A percentile compares a stretch with the other conserved stretches of the same genome.
Evolutionary conservation across 345 rosid genomes (phyloP).

Genomic region (Carallia brachiata): DNA sequence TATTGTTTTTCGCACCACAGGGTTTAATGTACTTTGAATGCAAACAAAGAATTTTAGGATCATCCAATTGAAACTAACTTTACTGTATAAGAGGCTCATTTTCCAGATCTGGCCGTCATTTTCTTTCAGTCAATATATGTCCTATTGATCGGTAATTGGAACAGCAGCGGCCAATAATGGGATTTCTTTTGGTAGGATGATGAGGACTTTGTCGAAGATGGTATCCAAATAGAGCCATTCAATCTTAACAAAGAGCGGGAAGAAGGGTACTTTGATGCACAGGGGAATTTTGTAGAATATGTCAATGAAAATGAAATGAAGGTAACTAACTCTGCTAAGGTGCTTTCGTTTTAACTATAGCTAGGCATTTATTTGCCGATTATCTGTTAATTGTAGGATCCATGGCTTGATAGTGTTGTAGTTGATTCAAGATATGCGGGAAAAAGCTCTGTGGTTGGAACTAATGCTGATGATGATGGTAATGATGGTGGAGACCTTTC

Average conservation of each 20-base stretch:
- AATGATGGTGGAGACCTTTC: conserved; percentile 53
- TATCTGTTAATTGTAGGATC: conserved; percentile 61
- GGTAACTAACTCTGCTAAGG: conserved; percentile 39
- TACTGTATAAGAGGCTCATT: too few relatives aligned
- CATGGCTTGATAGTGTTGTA: conserved; percentile 93
- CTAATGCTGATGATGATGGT: conserved; percentile 26
- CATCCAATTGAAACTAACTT: too few relatives aligned
- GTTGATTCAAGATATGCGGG: conserved; percentile 50
- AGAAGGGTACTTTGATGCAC: conserved; percentile 92
- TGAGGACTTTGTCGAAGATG: conserved; percentile 77
- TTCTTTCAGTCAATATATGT: conserved; percentile 13
- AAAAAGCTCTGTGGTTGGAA: conserved; percentile 21
- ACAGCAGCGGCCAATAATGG: conserved; percentile 24
- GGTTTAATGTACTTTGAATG: too few relatives aligned
- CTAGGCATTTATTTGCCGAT: not conserved
- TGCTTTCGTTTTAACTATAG: not conserved
- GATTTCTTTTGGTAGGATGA: conserved; percentile 55
- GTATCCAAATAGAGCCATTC: conserved; percentile 89
- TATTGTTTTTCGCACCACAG: not conserved
- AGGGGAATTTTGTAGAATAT: conserved; percentile 92
- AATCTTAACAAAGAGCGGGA: conserved; percentile 88
- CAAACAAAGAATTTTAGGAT: too few relatives aligned
- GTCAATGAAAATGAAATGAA: conserved; percentile 66
- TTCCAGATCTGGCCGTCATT: conserved; percentile 2
- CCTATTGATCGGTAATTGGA: conserved; percentile 15